A percentile compares a stretch with the other conserved stretches of the same genome.
Conservation (phyloP, 305 asterid species). For the Fraxinus baroniana region DNA sequence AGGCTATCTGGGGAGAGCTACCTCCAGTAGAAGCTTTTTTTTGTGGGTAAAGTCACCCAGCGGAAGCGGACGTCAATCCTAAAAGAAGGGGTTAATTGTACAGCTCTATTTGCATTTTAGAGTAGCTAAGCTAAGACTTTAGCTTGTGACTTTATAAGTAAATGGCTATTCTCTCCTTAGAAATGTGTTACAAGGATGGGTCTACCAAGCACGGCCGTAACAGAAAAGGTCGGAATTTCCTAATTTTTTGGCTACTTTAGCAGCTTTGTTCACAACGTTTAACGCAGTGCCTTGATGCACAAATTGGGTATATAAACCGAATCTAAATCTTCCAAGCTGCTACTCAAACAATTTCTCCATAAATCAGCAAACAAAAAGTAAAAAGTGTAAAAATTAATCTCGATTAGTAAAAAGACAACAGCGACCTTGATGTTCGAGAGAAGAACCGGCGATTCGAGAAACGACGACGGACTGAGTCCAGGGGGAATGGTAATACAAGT, state of each 20-base stretch:
- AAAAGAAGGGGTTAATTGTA: neutral
- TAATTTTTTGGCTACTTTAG: neutral
- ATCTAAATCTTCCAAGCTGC: conserved; percentile 25
- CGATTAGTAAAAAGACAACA: neutral
- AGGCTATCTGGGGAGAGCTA: neutral
- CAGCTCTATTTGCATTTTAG: neutral
- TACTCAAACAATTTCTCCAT: neutral
- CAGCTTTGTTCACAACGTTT: conserved; percentile 4
- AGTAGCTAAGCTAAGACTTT: neutral
- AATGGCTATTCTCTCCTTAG: neutral
- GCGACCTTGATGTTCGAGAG: conserved; percentile 88
- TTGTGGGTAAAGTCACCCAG: neutral
- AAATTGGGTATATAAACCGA: conserved; percentile 42
- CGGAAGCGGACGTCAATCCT: neutral
- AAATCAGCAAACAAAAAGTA: neutral
- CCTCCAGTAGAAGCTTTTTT: neutral
- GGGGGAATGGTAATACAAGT: conserved; percentile 85
- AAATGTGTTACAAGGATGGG: neutral
- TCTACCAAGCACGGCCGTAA: neutral
- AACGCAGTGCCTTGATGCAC: conserved; percentile 9
- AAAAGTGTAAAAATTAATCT: neutral
- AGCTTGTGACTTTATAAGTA: neutral
- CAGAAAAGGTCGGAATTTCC: neutral
- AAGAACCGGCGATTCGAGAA: conserved; percentile 94
- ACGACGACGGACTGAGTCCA: conserved; percentile 90